phyloP scores from a whole-genome alignment of 2,329 filamentous ascomycete genomes.

The Ascomycota sp. region DNA sequence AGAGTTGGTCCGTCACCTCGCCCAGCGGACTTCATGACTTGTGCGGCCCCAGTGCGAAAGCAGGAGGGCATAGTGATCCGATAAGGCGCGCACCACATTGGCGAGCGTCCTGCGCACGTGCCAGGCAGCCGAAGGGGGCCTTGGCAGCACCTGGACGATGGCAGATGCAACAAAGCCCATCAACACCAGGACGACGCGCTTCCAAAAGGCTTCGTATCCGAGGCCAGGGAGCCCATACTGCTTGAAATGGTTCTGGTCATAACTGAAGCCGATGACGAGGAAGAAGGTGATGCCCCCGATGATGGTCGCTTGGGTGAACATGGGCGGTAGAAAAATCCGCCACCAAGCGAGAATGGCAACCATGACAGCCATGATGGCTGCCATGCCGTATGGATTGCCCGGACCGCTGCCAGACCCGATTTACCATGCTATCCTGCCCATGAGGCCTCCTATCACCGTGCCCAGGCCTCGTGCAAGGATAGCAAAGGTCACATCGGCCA shows the following conservation, averaged over 20 bases:
- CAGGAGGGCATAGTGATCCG: slow-evolving; percentile 27
- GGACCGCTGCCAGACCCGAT: slow-evolving; percentile 24
- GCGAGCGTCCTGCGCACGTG: slow-evolving; percentile 24
- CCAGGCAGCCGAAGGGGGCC: slow-evolving; percentile 22
- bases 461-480: slow-evolving; percentile 19
- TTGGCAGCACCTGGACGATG: slow-evolving; percentile 24
- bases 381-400: slow-evolving; percentile 29
- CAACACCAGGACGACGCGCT: slow-evolving; percentile 21
- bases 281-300: slow-evolving; percentile 17
- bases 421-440: slow-evolving; percentile 29
- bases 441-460: slow-evolving; percentile 23
- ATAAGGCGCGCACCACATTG: slow-evolving; percentile 18
- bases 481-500: slow-evolving; percentile 28
- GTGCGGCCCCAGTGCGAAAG: slow-evolving; percentile 21
- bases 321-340: slow-evolving; percentile 13
- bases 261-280: slow-evolving; percentile 26
- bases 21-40: slow-evolving; percentile 10
- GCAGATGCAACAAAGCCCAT: slow-evolving; percentile 21
- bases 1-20: slow-evolving; percentile 9
- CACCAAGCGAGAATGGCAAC: slow-evolving; percentile 14
- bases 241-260: slow-evolving; percentile 18
- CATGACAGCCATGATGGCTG: slow-evolving; percentile 20
- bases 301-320: slow-evolving; percentile 10
- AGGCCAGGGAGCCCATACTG: slow-evolving; percentile 24
- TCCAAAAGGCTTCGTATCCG: slow-evolving; percentile 28